Percentiles rank a stretch among this genome's conserved stretches.
These are phyloP conservation scores for Xerocomus brunneocitrinus DNA, from an alignment of 768 basidiomycete genomes.

Conservation along the genomic window DNA sequence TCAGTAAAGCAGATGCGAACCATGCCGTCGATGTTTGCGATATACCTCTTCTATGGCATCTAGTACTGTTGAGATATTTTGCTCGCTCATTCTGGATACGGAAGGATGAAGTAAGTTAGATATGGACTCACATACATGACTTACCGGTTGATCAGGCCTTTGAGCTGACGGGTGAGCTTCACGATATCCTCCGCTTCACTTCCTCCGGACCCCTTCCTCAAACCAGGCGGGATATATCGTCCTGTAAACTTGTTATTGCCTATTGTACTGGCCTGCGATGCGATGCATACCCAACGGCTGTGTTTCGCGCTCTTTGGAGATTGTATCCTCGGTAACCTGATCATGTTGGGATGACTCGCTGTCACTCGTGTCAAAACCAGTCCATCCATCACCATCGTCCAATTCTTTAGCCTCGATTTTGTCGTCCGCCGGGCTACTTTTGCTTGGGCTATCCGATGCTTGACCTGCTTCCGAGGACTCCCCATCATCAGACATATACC, in stretches of 20 bases:
- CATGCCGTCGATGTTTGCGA: constrained; percentile 70
- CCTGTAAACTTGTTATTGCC: constrained; percentile 23
- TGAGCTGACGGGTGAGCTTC: constrained; percentile 71
- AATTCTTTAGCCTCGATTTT: constrained; percentile 21
- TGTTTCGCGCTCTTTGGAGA: not conserved
- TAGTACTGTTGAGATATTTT: constrained; percentile 75
- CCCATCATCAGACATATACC: not conserved
- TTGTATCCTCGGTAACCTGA: not conserved
- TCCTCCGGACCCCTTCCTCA: constrained; percentile 49
- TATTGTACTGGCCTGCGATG: not conserved
- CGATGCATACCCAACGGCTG: constrained; percentile 12
- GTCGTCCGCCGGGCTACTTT: not conserved
- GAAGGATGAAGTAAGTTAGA: not conserved
- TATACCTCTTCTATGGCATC: constrained; percentile 74
- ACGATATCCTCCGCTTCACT: constrained; percentile 35
- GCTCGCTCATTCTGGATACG: constrained; percentile 75
- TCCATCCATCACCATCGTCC: constrained; percentile 33
- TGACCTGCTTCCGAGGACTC: constrained; percentile 2
- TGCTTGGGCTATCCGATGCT: not conserved
- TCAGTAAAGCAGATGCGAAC: constrained; percentile 35
- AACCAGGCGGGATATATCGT: constrained; percentile 79
- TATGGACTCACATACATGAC: constrained; percentile 6
- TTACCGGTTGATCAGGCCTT: constrained; percentile 86
- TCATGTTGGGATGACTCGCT: not conserved
- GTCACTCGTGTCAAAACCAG: constrained; percentile 29